phyloP scores from a whole-genome alignment of 2,329 filamentous ascomycete genomes.

The Calonectria pseudoreteaudii region DNA sequence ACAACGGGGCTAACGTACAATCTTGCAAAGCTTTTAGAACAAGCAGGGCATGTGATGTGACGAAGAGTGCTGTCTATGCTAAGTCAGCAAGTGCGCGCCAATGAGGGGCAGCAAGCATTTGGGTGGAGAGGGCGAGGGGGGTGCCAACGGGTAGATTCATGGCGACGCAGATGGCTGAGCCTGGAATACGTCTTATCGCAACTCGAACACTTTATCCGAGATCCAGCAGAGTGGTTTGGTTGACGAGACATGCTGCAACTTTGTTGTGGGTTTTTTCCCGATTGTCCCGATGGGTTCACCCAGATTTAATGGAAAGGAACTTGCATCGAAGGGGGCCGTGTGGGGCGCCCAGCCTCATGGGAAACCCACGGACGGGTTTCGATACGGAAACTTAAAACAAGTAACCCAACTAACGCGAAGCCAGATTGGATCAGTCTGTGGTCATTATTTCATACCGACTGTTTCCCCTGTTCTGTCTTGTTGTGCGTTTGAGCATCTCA shows the following conservation, averaged over 20 bases:
- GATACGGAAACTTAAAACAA: not conserved
- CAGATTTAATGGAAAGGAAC: not conserved
- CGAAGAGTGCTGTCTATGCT: not conserved
- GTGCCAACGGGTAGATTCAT: constrained; percentile 23
- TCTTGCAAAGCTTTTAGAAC: constrained; percentile 20
- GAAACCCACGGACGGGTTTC: not conserved
- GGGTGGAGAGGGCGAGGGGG: too few species aligned
- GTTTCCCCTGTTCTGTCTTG: not conserved
- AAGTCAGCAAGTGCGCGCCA: not conserved
- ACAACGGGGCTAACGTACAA: not conserved
- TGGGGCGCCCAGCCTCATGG: not conserved
- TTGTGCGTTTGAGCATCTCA: not conserved
- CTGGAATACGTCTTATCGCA: constrained; percentile 26
- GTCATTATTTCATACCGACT: not conserved
- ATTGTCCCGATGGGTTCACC: not conserved
- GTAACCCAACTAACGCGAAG: not conserved
- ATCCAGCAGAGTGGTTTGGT: not conserved
- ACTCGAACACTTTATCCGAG: not conserved
- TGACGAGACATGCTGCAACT: not conserved
- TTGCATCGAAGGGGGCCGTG: not conserved
- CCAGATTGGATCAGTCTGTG: not conserved
- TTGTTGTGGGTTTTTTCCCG: not conserved
- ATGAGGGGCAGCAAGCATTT: not conserved
- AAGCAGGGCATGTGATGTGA: constrained; percentile 18
- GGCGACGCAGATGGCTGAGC: constrained; percentile 21